Evolutionary conservation across 345 rosid genomes (phyloP).

Genomic region (Sonneratia caseolaris): DNA sequence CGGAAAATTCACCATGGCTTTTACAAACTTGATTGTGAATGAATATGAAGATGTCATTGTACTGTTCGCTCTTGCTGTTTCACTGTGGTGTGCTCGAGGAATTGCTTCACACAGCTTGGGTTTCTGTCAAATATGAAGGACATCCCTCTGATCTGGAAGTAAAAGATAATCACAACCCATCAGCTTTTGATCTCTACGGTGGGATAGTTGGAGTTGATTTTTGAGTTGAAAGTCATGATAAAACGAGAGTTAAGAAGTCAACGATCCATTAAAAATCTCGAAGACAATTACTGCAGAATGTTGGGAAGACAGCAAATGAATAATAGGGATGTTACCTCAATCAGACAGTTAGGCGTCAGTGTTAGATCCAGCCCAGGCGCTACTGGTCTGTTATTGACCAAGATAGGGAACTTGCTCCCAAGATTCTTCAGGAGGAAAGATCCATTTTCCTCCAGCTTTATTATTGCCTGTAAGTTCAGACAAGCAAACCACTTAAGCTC

Average conservation of each 20-base stretch:
- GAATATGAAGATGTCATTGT: background rate
- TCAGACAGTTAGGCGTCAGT: conserved; percentile 44
- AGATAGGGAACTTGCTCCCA: conserved; percentile 40
- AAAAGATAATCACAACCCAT: background rate
- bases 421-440: conserved; percentile 59
- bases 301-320: background rate
- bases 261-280: background rate
- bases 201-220: background rate
- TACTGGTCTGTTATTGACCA: conserved; percentile 47
- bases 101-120: conserved; percentile 1
- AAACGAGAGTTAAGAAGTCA: background rate
- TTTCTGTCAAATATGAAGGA: conserved; percentile 3
- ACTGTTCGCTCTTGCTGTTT: background rate
- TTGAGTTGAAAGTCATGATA: background rate
- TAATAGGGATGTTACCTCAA: conserved; percentile 31
- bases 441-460: conserved; percentile 30
- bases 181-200: background rate
- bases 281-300: background rate
- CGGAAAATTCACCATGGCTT: background rate
- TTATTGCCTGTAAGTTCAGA: background rate
- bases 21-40: background rate
- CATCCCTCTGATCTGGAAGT: conserved; percentile 5
- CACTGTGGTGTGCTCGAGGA: background rate
- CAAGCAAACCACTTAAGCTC: background rate
- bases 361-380: conserved; percentile 24